A percentile compares a stretch with the other conserved stretches of the same genome.
Conservation (phyloP, 495 filamentous ascomycete genomes). For the Hypoxylon subgilvum region DNA sequence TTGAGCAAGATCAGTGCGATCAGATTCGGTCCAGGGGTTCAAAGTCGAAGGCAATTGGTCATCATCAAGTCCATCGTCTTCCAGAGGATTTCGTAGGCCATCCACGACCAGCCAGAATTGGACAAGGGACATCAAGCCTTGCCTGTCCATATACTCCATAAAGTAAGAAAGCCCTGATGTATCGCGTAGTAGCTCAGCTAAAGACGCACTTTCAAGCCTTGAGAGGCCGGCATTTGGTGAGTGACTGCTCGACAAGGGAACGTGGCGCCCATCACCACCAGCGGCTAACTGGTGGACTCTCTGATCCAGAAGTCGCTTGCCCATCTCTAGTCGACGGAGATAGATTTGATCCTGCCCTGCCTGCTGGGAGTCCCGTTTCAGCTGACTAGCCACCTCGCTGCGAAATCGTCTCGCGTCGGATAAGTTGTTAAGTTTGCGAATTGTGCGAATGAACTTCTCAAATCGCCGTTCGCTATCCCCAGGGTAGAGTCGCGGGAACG, state of each 20-base stretch:
- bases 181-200: constrained; percentile 84
- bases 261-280: constrained; percentile 59
- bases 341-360: constrained; percentile 84
- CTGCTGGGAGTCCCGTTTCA: constrained; percentile 81
- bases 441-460: constrained; percentile 90
- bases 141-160: constrained; percentile 99
- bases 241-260: constrained; percentile 39
- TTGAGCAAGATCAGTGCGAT: constrained; percentile 83
- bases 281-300: constrained; percentile 82
- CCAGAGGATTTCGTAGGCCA: constrained; percentile 93
- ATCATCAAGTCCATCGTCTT: constrained; percentile 80
- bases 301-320: constrained; percentile 87
- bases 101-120: constrained; percentile 99
- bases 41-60: constrained; percentile 65
- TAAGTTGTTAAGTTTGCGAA: constrained; percentile 86
- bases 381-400: constrained; percentile 88
- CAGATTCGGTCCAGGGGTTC: constrained; percentile 78
- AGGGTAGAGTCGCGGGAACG: constrained; percentile 67
- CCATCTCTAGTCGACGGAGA: constrained; percentile 85
- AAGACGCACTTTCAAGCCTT: constrained; percentile 69
- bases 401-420: constrained; percentile 91
- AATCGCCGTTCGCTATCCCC: constrained; percentile 87
- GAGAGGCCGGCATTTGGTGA: constrained; percentile 54
- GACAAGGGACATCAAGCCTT: constrained; percentile 82
- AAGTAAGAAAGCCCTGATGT: constrained; percentile 93